Evolutionary conservation across 2,329 filamentous ascomycete species (phyloP).

Genomic region (Pezicula neosporulosa): DNA sequence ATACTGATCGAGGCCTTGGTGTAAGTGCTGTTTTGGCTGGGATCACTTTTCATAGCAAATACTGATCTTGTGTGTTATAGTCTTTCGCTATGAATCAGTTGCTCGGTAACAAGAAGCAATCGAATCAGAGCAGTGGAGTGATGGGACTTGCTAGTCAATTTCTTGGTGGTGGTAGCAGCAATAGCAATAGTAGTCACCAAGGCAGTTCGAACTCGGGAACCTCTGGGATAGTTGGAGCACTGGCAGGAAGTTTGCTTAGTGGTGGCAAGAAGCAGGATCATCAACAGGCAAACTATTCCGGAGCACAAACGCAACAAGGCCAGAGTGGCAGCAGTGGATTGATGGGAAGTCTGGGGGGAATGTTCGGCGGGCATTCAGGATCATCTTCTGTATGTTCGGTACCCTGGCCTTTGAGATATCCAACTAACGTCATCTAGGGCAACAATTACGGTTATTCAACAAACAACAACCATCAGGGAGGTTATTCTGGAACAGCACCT

Average conservation of each 20-base stretch:
- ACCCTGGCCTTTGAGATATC: not conserved
- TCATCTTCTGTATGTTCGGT: constrained; percentile 15
- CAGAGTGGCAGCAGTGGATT: constrained; percentile 16
- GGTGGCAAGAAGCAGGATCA: constrained; percentile 39
- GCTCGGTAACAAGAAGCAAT: constrained; percentile 29
- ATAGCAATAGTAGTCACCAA: constrained; percentile 15
- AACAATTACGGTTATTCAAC: constrained; percentile 64
- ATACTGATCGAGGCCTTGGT: constrained; percentile 63
- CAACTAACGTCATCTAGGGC: constrained; percentile 31
- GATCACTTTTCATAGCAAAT: not conserved
- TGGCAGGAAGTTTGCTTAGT: constrained; percentile 52
- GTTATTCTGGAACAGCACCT: constrained; percentile 60
- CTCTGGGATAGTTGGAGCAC: constrained; percentile 32
- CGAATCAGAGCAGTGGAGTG: constrained; percentile 16
- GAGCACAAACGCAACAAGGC: constrained; percentile 26
- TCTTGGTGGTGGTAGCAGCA: constrained; percentile 22
- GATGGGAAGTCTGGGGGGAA: constrained; percentile 25
- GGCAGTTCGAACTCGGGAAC: constrained; percentile 19
- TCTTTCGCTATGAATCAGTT: constrained; percentile 29
- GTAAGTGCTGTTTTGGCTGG: constrained; percentile 42
- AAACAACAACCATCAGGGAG: constrained; percentile 39
- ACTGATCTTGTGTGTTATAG: constrained; percentile 15
- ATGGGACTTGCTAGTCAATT: constrained; percentile 34
- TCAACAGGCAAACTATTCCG: constrained; percentile 34
- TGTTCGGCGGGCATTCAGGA: constrained; percentile 21